These are phyloP conservation scores for Ophiocordyceps camponoti-floridani DNA, from an alignment of 2,329 filamentous ascomycete species.

Conservation along the genomic window DNA sequence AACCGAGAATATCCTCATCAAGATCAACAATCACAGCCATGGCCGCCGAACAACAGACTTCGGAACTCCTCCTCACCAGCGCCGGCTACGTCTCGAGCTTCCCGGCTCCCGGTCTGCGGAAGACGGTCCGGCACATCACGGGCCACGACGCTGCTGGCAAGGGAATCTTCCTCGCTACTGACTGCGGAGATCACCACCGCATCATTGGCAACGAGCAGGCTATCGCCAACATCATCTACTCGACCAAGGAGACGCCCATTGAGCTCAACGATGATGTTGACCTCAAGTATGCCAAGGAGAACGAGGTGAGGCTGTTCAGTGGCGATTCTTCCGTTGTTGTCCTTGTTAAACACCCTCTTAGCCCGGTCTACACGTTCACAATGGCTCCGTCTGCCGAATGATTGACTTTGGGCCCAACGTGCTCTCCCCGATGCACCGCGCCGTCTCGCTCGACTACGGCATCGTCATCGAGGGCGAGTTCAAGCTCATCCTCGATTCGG, in stretches of 20 bases:
- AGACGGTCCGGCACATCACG: conserved; percentile 4
- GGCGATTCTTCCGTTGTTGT: too few relatives aligned
- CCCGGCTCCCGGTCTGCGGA: conserved; percentile 4
- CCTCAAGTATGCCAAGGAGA: conserved; percentile 5
- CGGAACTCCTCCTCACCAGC: not conserved
- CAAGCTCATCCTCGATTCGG: conserved; percentile 32
- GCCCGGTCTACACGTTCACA: conserved; percentile 9
- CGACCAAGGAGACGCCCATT: conserved; percentile 8
- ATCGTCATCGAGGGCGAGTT: conserved; percentile 35
- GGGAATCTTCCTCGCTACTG: conserved; percentile 8
- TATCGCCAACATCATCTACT: conserved; percentile 11
- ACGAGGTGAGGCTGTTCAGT: not conserved
- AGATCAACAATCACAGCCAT: not conserved
- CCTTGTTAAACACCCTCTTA: not conserved
- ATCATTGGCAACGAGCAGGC: conserved; percentile 8
- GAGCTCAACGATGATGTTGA: conserved; percentile 8
- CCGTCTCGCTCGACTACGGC: conserved; percentile 35
- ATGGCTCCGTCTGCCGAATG: conserved; percentile 24
- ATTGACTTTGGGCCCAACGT: conserved; percentile 26
- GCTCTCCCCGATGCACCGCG: conserved; percentile 21
- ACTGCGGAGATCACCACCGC: conserved; percentile 11
- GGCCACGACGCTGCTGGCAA: conserved; percentile 7
- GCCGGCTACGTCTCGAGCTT: conserved; percentile 1
- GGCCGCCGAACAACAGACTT: not conserved
- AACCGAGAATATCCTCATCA: too few relatives aligned